Evolutionary conservation across 768 basidiomycete genomes (phyloP), one percentile per base, ranked within the genome.

Genomic region (Boletus subcaerulescens): DNA sequence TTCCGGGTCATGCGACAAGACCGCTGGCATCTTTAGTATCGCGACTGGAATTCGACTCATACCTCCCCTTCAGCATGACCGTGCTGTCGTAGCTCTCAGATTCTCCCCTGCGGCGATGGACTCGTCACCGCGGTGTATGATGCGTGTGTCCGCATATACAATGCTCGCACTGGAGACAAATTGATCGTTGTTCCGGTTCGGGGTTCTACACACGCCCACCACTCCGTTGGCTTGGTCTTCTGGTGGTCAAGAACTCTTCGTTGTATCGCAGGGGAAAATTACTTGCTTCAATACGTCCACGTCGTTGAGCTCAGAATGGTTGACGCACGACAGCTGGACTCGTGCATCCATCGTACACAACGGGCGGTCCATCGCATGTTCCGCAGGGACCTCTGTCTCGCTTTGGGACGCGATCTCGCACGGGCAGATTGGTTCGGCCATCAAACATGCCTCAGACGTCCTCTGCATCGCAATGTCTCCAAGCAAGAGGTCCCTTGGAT

Each of bases 1-100:
- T 12, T 26, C 24, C 24, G 24, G 24, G 24, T 26, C 24, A 6
- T 26, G 24, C 24, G 24, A 49, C 48, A 6, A 39, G 39, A 9
- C 26, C 26, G 60, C 74, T 86, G 10, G 48, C 38, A 20, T 40
- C 8, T 49, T 49, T 18, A 32, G 13, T 9, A 18, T 31, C 39
- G n/a, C 48, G 5, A 49, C 29, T 5, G 48, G 48, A 7, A 18
- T 49, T 20, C 38, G 48, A 40, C 48, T 49, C 39, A 17, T 40
- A 13, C 26, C 39, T 18, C 48, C 48, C 5, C 18, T 49, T 29
- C 39, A 49, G n/a, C 48, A 49, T n/a, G 48, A 40, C 48, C 38
- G 18, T 20, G 48, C 48, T 18, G 39, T 49, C 11, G 48, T 49
- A 15, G 48, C 29, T 18, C 48, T 49, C 39, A 49, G 7, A 10